Base-by-base conservation (phyloP, 306 rosid genomes). In the Quercus wislizeni region DNA sequence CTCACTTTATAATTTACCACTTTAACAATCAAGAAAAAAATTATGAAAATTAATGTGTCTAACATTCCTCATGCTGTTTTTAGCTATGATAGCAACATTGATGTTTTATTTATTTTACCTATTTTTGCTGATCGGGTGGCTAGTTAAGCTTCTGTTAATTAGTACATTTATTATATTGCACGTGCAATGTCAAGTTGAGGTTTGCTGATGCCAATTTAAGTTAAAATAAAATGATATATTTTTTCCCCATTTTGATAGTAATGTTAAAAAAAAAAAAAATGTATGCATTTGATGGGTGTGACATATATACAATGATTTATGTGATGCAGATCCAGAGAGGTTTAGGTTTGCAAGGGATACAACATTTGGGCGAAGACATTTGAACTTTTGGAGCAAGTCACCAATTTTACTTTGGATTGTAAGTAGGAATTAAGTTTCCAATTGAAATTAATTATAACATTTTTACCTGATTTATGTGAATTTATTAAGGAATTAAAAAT, bases 311-410 rank as follows among this genome's bases (percentile, higher is more conserved):
- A 19, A 19, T 41, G 15, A 55, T 19, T 71, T 56, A 78, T 76
- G n/a, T 69, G 4, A 21, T 82, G 72, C 87, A 94, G 98, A 92
- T 87, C 92, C 97, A 51, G 92, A 86, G 59, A 91, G 91, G 83
- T 92, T 94, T 81, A 92, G 94, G 78, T 92, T 91, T 83, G 85
- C 97, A 35, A 88, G 97, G 76, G 98, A 94, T 56, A 94, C 98
- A 43, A 82, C 98, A 28, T 94, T 94, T 73, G 98, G 94, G 55
- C 80, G 86, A 73, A 88, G 97, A 59, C 99, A 94, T 86, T 78
- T 92, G 83, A 82, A 71, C 77, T 8, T 25, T 25, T 92, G 93
- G 96, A 91, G 92, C 79, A 74, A 51, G 49, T 87, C 97, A 72
- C 0, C 90, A 6, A 31, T 88, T 84, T 81, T 83, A 25, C 81